A percentile compares a stretch with the other conserved stretches of the same genome.
Evolutionary conservation across 192 early-diverging fungal genomes (phyloP).

Genomic region (Coemansia erecta): DNA sequence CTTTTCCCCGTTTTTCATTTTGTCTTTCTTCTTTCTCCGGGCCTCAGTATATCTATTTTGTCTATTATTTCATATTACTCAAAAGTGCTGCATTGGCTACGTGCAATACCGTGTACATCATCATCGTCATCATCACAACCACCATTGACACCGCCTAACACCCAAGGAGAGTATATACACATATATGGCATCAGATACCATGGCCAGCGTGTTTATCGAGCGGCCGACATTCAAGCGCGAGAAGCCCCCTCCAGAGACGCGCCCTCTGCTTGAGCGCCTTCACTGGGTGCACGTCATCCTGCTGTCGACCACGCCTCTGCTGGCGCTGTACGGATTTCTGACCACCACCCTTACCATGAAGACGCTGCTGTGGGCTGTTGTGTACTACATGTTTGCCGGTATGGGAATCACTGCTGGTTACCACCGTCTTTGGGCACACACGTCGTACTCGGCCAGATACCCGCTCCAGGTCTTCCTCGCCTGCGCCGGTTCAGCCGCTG

Average conservation of each 20-base stretch:
- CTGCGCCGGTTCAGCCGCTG: constrained; percentile 67
- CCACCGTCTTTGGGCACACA: constrained; percentile 83
- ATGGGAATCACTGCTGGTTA: constrained; percentile 65
- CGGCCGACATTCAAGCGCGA: constrained; percentile 50
- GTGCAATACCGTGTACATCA: no score
- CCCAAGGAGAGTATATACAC: no score
- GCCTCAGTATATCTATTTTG: no score
- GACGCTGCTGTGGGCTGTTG: constrained; percentile 70
- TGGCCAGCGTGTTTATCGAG: constrained; percentile 21
- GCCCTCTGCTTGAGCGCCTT: constrained; percentile 51
- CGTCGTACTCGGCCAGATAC: constrained; percentile 65
- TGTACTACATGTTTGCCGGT: constrained; percentile 55
- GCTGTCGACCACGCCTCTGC: constrained; percentile 70
- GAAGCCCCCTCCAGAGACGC: constrained; percentile 43
- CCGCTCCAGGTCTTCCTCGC: constrained; percentile 63
- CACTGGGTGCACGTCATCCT: constrained; percentile 70
- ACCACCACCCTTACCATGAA: constrained; percentile 65
- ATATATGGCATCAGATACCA: neutral
- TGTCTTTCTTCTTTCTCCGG: no score
- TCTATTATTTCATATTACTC: no score
- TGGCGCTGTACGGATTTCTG: constrained; percentile 76
- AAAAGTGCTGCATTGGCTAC: no score
- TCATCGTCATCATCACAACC: no score
- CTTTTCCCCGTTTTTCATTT: no score
- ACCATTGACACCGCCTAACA: no score